Base-by-base conservation (phyloP, 2,329 filamentous ascomycete species). In the Triangularia setosa region DNA sequence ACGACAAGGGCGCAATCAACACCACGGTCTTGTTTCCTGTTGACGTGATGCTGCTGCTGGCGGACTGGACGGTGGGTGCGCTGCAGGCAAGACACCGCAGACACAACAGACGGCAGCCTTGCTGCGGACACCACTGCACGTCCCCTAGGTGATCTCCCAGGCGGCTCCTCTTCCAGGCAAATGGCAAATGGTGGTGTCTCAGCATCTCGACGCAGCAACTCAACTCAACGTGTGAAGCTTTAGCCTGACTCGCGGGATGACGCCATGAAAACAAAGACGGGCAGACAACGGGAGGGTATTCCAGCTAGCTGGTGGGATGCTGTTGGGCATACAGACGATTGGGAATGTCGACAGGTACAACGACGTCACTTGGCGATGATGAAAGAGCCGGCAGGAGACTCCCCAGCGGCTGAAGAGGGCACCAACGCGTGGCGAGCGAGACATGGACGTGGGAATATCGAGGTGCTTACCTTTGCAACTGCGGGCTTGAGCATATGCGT, bases 191-290 rank as follows among this genome's bases (percentile, higher is more conserved):
- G 52, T 11, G n/a, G 25, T 27, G 52, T 55, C 52, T 55, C 52
- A 55, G 52, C 52, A 28, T 28, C 3, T 55, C 52, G 8, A 55
- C 11, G 16, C 25, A 55, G 11, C 23, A 23, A 4, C 3, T 55
- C 23, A 25, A 28, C 58, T 52, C 40, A 52, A 57, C 58, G 24
- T 40, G 30, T 24, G 53, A 61, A 61, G 58, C 9, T 57, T 53
- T 61, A 25, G 16, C 18, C 58, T 58, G 62, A 64, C 60, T 65
- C 61, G 64, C 28, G 48, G 40, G n/a, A 65, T 67, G 61, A 68
- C 63, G 64, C 61, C 63, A 64, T 61, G 48, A 35, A 53, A 40
- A 52, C 24, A 35, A 40, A 60, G 55, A 60, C 53, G 25, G 27
- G 56, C 30, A 52, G 55, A 52, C 27, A 58, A 30, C 58, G 24